These are phyloP conservation scores for Penicillium oxalicum DNA, from an alignment of 2,329 filamentous ascomycete species.

Conservation along the genomic window DNA sequence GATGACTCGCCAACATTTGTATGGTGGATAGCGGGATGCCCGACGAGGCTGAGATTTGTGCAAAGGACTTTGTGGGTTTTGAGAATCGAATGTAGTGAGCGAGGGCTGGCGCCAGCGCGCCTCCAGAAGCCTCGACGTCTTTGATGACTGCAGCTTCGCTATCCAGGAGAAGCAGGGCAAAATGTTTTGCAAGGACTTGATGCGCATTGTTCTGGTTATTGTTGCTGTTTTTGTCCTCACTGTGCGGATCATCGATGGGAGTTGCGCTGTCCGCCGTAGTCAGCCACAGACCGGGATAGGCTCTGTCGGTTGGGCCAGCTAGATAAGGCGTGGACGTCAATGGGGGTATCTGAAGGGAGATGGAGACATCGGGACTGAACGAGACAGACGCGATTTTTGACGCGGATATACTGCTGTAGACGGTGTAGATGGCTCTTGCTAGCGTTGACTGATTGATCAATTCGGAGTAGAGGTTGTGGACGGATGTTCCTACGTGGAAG, in stretches of 20 bases:
- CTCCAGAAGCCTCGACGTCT: slow-evolving; percentile 62
- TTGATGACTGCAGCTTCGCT: slow-evolving; percentile 75
- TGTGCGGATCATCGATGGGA: slow-evolving; percentile 55
- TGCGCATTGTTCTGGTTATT: slow-evolving; percentile 40
- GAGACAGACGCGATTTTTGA: slow-evolving; percentile 82
- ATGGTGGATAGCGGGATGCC: slow-evolving; percentile 74
- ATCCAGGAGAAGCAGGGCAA: slow-evolving; percentile 75
- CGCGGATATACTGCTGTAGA: slow-evolving; percentile 73
- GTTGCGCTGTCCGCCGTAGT: slow-evolving; percentile 79
- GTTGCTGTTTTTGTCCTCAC: slow-evolving; percentile 54
- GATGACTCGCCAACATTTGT: slow-evolving; percentile 80
- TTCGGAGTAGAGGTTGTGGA: slow-evolving; percentile 38
- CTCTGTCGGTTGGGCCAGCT: slow-evolving; percentile 60
- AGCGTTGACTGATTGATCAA: slow-evolving; percentile 62
- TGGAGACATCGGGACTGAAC: slow-evolving; percentile 58
- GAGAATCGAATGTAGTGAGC: slow-evolving; percentile 62
- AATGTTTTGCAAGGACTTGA: slow-evolving; percentile 67
- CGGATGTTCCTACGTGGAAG: slow-evolving; percentile 26
- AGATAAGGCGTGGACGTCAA: slow-evolving; percentile 65
- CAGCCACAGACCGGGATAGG: slow-evolving; percentile 72
- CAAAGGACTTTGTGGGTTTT: slow-evolving; percentile 62
- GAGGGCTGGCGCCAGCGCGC: slow-evolving; percentile 69
- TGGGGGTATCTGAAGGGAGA: slow-evolving; percentile 59
- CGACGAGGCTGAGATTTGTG: slow-evolving; percentile 56
- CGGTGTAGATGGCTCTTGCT: slow-evolving; percentile 72